Base-by-base conservation (phyloP, 2,329 filamentous ascomycete genomes). In the Scytalidium lignicola region DNA sequence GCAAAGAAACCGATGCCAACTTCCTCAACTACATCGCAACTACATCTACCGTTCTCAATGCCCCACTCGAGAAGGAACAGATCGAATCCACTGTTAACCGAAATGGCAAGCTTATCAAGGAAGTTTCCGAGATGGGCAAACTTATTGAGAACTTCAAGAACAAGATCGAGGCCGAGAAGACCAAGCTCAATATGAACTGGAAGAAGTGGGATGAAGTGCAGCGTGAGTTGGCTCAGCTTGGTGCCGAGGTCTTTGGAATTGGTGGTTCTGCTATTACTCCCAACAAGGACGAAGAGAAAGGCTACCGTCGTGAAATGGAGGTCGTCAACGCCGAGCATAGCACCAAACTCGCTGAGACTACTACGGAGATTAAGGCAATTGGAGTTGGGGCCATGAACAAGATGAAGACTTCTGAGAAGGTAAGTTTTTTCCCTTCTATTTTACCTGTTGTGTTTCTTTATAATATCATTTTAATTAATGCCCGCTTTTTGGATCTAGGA, bases 331-430 rank as follows among this genome's bases (percentile, higher is more conserved):
- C 54, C 17, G 55, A 63, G 41, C 48, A 57, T 20, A 44, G 46
- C 13, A 29, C 51, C 13, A 48, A 41, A 37, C 18, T 57, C 23
- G 47, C 53, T 21, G 54, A 55, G 41, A 19, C 62, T 19, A 44
- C 53, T n/a, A 51, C 52, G 17, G 56, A 61, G 46, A 46, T 64
- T 43, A 46, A 53, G 29, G 50, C 50, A 3, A 37, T 60, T 23
- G 44, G 51, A 8, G n/a, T 12, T 15, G 46, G 55, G 10, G 37
- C 44, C 37, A 21, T 59, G 43, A 43, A 58, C 43, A 58, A 55
- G 46, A 55, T 59, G 51, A 59, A 60, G 37, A 45, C 43, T 50
- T 56, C 58, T 21, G 62, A 64, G 47, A 61, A 59, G 56, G 62
- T 62, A 52, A n/a, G n/a, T n/a, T n/a, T 17, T 50, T 29, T 28